phyloP scores from a whole-genome alignment of 2,329 filamentous ascomycete genomes.

The Hymenotorrendiella dingleyae region DNA sequence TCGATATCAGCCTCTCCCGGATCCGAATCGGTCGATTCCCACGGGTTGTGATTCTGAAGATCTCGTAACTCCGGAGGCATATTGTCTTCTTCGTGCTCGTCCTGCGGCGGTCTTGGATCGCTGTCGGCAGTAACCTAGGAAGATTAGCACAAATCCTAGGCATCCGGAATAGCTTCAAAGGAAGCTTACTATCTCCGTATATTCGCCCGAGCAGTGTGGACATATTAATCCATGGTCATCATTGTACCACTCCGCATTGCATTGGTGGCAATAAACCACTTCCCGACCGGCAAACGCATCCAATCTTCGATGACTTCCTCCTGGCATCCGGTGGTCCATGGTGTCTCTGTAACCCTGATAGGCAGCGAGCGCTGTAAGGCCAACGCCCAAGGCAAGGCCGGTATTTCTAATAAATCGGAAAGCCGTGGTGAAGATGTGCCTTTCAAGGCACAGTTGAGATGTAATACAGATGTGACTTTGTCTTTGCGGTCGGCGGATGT shows the following conservation, averaged over 20 bases:
- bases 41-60: constrained; percentile 26
- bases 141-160: constrained; percentile 24
- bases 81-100: constrained; percentile 5
- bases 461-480: too few species aligned
- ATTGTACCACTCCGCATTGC: constrained; percentile 73
- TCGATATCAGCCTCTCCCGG: constrained; percentile 55
- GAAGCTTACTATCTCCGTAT: constrained; percentile 74
- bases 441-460: neutral
- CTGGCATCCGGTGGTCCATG: constrained; percentile 24
- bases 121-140: constrained; percentile 48
- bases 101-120: constrained; percentile 60
- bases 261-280: constrained; percentile 81
- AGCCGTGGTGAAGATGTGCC: constrained; percentile 41
- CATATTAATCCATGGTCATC: constrained; percentile 66
- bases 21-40: constrained; percentile 41
- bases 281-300: constrained; percentile 52
- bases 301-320: constrained; percentile 31
- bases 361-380: constrained; percentile 50
- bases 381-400: constrained; percentile 53
- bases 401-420: constrained; percentile 47
- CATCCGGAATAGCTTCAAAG: constrained; percentile 1
- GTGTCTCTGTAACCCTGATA: constrained; percentile 43
- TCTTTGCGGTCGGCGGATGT: neutral
- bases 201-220: constrained; percentile 70
- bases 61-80: constrained; percentile 13